A percentile compares a stretch with the other conserved stretches of the same genome.
phyloP scores from a whole-genome alignment of 345 rosid species.

The Sonneratia alba region DNA sequence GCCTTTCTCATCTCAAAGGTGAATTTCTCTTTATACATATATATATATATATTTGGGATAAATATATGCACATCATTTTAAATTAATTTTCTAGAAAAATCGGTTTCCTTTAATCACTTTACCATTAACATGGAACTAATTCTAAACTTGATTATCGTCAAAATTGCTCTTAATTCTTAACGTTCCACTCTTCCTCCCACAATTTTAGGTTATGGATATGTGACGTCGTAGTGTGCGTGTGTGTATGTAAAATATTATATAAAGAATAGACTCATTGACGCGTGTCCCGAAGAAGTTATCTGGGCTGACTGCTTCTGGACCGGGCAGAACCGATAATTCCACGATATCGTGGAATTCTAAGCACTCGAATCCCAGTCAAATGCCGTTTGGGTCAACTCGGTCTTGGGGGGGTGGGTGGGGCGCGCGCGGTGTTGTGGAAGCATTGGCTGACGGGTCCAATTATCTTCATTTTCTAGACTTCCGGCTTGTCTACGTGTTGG shows the following conservation, averaged over 20 bases:
- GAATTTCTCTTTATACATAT: neutral
- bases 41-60: neutral
- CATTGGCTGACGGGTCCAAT: neutral
- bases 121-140: too few relatives aligned
- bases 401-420: neutral
- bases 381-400: neutral
- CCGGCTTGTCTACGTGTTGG: too few relatives aligned
- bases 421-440: too few relatives aligned
- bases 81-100: too few relatives aligned
- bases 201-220: too few relatives aligned
- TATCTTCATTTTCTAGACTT: neutral
- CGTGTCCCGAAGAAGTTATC: neutral
- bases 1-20: neutral
- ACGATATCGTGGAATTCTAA: neutral
- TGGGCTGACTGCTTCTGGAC: neutral
- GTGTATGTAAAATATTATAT: too few relatives aligned
- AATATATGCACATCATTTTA: too few relatives aligned
- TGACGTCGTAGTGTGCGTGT: too few relatives aligned
- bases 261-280: neutral
- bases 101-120: too few relatives aligned
- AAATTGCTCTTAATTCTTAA: too few relatives aligned
- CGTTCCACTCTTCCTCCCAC: too few relatives aligned
- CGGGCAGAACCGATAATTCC: neutral
- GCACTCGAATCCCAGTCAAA: neutral
- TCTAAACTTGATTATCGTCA: too few relatives aligned